Base-by-base conservation (phyloP, 805 yeast genomes). In the Nakazawaea anatomiae region DNA sequence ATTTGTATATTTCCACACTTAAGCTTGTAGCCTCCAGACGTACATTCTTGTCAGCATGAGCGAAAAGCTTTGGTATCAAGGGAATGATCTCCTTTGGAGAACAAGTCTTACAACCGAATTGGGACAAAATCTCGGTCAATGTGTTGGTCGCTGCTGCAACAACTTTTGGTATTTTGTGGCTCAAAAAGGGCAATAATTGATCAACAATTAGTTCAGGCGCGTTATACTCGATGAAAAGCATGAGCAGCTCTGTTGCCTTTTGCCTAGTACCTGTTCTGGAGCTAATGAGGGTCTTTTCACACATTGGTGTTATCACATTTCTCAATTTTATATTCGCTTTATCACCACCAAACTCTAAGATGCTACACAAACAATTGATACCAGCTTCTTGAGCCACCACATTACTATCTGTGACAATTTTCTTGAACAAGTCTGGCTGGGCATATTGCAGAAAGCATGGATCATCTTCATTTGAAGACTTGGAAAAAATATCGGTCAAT, bases 371-470 rank as follows among this genome's bases (percentile, higher is more conserved):
- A 6, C 87, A 75, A 3, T 69, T 63, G 25, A 89, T 70, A 4
- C 89, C 98, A 1, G 85, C 71, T 60, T 94, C 98, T 56, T 90
- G 96, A 0, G 98, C 96, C 14, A 86, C 94, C 18, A 90, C 97
- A 62, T 94, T 94, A 34, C 85, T 65, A 63, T 94, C 99, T 3
- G 79, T 73, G 6, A 87, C 83, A 40, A 84, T 75, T 56, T 73
- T 72, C 57, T 78, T 82, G 59, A 83, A 71, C 2, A 76, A 48
- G 8, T 79, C 83, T 0, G 89, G 85, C 50, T 73, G 76, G 14
- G 66, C 60, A 60, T 77, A 80, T 3, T 70, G 70, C 27, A 65
- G 66, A 59, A 86, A 83, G 45, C 82, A 74, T 2, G 68, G 74
- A 56, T 81, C 89, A n/a, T 72, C 63, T 52, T 77, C 83, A 54